phyloP scores from a whole-genome alignment of 73 alveolate species.

The Tetrahymena borealis region DNA sequence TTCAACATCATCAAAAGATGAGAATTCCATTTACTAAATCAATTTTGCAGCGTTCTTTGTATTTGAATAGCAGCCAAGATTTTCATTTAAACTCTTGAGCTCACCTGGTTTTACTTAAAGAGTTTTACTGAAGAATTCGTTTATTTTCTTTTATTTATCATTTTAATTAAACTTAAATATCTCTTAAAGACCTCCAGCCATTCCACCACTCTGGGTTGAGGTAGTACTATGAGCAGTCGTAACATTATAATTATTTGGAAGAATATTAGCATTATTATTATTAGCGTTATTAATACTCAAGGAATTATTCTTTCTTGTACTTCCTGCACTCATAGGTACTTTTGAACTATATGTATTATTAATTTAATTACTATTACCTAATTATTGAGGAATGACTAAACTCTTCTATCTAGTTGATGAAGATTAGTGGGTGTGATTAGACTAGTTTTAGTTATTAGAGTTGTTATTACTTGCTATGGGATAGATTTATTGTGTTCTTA shows the following conservation, averaged over 20 bases:
- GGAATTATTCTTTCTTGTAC: background rate
- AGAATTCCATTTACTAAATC: background rate
- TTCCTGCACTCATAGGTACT: background rate
- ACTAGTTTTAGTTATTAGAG: background rate
- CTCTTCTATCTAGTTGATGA: background rate
- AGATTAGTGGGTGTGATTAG: background rate
- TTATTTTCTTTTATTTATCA: background rate
- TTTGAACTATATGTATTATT: background rate
- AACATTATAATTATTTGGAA: background rate
- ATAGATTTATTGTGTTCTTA: background rate
- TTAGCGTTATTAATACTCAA: background rate
- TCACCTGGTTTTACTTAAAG: background rate
- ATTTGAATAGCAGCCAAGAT: background rate
- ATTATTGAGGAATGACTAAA: background rate
- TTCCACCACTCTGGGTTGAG: background rate
- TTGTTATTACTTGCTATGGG: background rate
- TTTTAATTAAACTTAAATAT: background rate
- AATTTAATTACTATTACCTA: background rate
- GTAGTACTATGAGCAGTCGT: background rate
- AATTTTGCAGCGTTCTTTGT: background rate
- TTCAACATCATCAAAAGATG: background rate
- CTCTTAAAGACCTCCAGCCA: background rate
- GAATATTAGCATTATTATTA: background rate
- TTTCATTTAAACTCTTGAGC: background rate
- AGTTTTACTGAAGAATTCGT: background rate